phyloP scores from a whole-genome alignment of 352 stramenopile genomes.

The Globisporangium spinosum region DNA sequence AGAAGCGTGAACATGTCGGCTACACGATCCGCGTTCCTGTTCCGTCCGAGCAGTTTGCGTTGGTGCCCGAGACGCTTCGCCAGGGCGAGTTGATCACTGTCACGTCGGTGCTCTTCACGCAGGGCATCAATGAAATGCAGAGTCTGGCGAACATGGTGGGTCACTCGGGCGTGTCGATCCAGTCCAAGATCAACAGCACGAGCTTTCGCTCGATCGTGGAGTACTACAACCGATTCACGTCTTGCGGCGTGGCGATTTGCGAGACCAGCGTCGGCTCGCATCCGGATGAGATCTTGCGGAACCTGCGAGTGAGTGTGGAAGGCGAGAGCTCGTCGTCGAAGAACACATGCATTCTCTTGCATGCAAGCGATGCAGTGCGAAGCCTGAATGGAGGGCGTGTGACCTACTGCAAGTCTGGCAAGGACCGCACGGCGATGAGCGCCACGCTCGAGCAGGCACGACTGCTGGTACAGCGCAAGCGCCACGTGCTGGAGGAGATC shows the following conservation, averaged over 20 bases:
- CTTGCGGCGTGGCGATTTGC: conserved; percentile 33
- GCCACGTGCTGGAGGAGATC: conserved; percentile 71
- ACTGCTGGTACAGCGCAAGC: conserved; percentile 78
- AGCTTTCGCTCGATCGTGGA: conserved; percentile 67
- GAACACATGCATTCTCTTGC: conserved; percentile 85
- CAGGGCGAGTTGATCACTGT: conserved; percentile 58
- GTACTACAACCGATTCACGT: conserved; percentile 70
- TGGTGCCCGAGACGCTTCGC: conserved; percentile 50
- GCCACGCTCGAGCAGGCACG: conserved; percentile 94
- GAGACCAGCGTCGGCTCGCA: conserved; percentile 56
- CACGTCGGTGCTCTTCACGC: conserved; percentile 80
- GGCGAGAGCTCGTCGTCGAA: conserved; percentile 77
- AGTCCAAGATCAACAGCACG: conserved; percentile 80
- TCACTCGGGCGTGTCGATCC: conserved; percentile 74
- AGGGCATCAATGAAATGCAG: conserved; percentile 94
- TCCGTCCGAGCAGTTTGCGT: conserved; percentile 33
- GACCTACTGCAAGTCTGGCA: conserved; percentile 98
- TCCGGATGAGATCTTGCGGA: conserved; percentile 64
- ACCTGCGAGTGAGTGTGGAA: conserved; percentile 61
- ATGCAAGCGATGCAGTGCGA: conserved; percentile 82
- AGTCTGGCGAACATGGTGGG: conserved; percentile 89
- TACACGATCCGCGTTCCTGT: conserved; percentile 70
- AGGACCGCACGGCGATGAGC: conserved; percentile 97
- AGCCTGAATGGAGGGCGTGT: conserved; percentile 90
- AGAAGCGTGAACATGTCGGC: conserved; percentile 54